These are phyloP conservation scores for Citeromyces siamensis DNA, from an alignment of 1,139 yeast species.

Conservation along the genomic window DNA sequence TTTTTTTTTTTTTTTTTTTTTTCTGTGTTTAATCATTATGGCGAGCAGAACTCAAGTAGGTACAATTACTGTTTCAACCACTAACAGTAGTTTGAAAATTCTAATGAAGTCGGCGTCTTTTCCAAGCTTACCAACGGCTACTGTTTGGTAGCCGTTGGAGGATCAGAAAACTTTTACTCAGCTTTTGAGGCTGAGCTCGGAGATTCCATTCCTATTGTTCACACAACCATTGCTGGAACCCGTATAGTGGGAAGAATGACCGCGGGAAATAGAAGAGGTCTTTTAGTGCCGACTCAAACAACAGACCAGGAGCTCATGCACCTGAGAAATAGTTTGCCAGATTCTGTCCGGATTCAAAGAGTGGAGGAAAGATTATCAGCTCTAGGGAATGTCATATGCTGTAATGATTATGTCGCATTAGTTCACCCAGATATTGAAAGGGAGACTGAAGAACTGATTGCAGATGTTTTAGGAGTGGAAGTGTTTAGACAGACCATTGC, in stretches of 20 bases:
- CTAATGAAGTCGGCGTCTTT: constrained; percentile 97
- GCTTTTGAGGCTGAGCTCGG: constrained; percentile 97
- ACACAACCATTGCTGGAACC: constrained; percentile 96
- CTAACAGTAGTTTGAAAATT: constrained; percentile 64
- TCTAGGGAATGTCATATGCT: constrained; percentile 94
- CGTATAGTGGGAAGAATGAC: constrained; percentile 98
- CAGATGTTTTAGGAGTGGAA: constrained; percentile 98
- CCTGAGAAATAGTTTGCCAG: constrained; percentile 95
- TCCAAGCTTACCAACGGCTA: constrained; percentile 94
- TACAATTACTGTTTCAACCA: constrained; percentile 3
- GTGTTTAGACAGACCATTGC: constrained; percentile 99
- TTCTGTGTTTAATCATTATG: constrained; percentile 18
- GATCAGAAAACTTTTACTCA: constrained; percentile 94
- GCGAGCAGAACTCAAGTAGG: constrained; percentile 41
- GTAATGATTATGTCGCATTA: constrained; percentile 97
- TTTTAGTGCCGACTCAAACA: constrained; percentile 94
- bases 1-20: not conserved
- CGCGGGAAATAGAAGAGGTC: constrained; percentile 97
- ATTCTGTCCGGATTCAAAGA: constrained; percentile 88
- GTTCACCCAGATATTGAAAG: constrained; percentile 99
- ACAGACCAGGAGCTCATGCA: constrained; percentile 99
- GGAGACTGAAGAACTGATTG: constrained; percentile 96
- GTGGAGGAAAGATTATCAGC: constrained; percentile 97
- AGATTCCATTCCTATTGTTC: constrained; percentile 91
- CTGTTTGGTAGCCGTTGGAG: constrained; percentile 94